Base-by-base conservation (phyloP, 805 yeast species). In the Candida michaelii region DNA sequence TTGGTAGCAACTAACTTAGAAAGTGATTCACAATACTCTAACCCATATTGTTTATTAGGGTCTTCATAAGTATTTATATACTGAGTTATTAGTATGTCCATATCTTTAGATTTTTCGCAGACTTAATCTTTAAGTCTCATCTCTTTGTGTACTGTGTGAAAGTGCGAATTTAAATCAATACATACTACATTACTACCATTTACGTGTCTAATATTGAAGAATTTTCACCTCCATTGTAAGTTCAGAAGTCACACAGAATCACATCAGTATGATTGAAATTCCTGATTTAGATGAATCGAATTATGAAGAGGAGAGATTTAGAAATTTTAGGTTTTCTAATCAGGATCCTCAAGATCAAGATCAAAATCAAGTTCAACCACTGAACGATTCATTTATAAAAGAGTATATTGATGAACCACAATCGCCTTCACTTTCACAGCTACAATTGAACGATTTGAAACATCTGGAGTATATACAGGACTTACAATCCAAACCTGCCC, bases 251-350 rank as follows among this genome's bases (percentile, higher is more conserved):
- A n/a, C n/a, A n/a, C n/a, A n/a, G n/a, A 21, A 21, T 21, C 5
- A 21, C 8, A 6, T 21, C 8, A 5, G 8, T 3, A 70, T 70
- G 76, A 71, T 71, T 43, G 75, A 71, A 47, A 71, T 71, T 27
- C 76, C 76, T 6, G 69, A 66, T 47, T 58, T 71, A 48, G 71
- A 66, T 27, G 66, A 64, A 17, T n/a, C 29, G 9, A 5, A 34
- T 14, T 34, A 34, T 13, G 37, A 34, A 12, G 37, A 34, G 11
- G 30, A 21, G 3, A 13, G 16, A 15, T 34, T 34, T 19, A 21
- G 37, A 13, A 34, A 34, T 16, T 34, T 34, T 16, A n/a, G 17
- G 44, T 40, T 50, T 30, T 42, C 43, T 41, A 50, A 30, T 30
- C 56, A 24, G n/a, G 15, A 24, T 3, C 18, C 43, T 43, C 25